Evolutionary conservation across 108 stramenopile species (phyloP).

Genomic region (Aurantiochytrium sp.): DNA sequence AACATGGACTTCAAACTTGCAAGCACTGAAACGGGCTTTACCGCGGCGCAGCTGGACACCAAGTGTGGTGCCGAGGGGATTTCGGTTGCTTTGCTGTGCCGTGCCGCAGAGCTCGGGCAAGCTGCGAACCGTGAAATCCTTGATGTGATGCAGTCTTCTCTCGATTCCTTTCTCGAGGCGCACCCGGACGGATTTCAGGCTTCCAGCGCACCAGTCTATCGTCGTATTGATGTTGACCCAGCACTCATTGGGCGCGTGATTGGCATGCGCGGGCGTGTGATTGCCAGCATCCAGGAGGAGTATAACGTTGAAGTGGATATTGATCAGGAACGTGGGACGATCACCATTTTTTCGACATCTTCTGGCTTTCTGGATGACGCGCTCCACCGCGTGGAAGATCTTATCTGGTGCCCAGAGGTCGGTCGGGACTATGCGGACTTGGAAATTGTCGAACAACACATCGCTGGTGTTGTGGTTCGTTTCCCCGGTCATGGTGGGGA

Average conservation of each 20-base stretch:
- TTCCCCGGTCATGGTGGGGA: not conserved
- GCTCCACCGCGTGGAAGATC: not conserved
- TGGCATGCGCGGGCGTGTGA: not conserved
- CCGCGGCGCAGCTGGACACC: slow-evolving; percentile 62
- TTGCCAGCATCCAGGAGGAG: not conserved
- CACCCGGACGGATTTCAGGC: not conserved
- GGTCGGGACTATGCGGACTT: not conserved
- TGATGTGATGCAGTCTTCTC: not conserved
- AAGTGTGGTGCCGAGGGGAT: slow-evolving; percentile 16
- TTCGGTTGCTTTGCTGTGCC: not conserved
- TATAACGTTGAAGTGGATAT: not conserved
- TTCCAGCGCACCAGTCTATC: not conserved
- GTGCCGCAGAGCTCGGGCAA: not conserved
- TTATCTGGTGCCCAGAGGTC: not conserved
- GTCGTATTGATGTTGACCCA: not conserved
- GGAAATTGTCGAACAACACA: not conserved
- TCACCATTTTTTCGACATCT: not conserved
- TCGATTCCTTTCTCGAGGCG: not conserved
- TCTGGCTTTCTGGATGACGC: not conserved
- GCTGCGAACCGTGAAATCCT: not conserved
- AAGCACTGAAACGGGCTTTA: slow-evolving; percentile 65
- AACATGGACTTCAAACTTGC: slow-evolving; percentile 88
- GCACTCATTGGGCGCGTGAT: not conserved
- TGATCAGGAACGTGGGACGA: not conserved
- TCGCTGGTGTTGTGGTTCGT: not conserved